Conservation (phyloP, 176 grass and related monocot species). For the Phoenix roebelenii region DNA sequence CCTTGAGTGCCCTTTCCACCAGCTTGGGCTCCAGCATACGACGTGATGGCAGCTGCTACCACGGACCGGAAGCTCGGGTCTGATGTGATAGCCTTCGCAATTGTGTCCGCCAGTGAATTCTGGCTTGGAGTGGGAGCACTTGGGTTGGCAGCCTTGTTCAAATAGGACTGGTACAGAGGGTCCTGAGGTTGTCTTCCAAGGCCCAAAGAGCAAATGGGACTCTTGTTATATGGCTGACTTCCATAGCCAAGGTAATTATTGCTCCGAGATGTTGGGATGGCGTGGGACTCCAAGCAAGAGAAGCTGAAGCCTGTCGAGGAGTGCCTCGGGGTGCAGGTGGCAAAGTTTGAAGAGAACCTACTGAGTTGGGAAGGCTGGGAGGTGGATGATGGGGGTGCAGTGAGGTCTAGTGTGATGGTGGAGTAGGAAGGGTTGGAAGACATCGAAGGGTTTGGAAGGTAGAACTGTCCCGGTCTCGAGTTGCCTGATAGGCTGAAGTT, state of each 20-base stretch:
- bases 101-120: slow-evolving; percentile 40
- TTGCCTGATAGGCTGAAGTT: slow-evolving; percentile 24
- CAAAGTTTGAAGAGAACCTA: slow-evolving; percentile 29
- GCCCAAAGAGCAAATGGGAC: slow-evolving; percentile 9
- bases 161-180: slow-evolving; percentile 22
- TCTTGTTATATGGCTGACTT: slow-evolving; percentile 27
- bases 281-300: slow-evolving; percentile 40
- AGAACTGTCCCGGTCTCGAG: slow-evolving; percentile 16
- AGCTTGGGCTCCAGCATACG: slow-evolving; percentile 41
- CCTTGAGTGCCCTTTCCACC: neutral
- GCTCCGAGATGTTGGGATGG: slow-evolving; percentile 32
- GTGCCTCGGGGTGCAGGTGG: slow-evolving; percentile 21
- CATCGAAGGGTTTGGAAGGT: slow-evolving; percentile 42
- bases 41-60: slow-evolving; percentile 54
- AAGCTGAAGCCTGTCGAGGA: slow-evolving; percentile 64
- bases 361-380: slow-evolving; percentile 28
- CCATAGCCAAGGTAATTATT: slow-evolving; percentile 44
- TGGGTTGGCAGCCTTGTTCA: slow-evolving; percentile 18
- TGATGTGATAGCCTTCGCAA: slow-evolving; percentile 65
- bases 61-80: slow-evolving; percentile 68
- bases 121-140: slow-evolving; percentile 1
- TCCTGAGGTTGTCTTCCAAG: slow-evolving; percentile 23
- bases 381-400: slow-evolving; percentile 15
- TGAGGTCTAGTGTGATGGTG: slow-evolving; percentile 73
- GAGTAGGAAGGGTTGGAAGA: slow-evolving; percentile 44